A percentile compares a stretch with the other conserved stretches of the same genome.
These are phyloP conservation scores for Trichocladium uniseriatum DNA, from an alignment of 495 filamentous ascomycete genomes.

Conservation along the genomic window DNA sequence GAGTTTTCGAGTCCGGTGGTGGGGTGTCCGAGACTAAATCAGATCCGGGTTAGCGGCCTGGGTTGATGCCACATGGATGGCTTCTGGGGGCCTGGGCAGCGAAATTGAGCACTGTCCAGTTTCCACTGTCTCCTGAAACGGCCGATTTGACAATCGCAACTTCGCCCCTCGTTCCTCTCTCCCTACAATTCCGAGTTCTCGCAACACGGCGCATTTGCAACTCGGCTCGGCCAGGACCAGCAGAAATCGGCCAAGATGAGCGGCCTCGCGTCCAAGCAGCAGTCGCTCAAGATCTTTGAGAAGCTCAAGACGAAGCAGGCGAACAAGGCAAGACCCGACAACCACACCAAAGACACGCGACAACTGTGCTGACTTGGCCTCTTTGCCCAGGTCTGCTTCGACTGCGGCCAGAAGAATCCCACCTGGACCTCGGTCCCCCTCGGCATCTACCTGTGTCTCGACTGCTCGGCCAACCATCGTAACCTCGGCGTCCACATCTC, in stretches of 20 bases:
- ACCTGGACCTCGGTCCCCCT: slow-evolving; percentile 97
- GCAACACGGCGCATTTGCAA: neutral
- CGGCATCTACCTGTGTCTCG: slow-evolving; percentile 95
- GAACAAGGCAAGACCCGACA: slow-evolving; percentile 62
- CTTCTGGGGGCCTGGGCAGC: slow-evolving; percentile 15
- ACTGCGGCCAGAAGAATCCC: slow-evolving; percentile 92
- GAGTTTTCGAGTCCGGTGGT: neutral
- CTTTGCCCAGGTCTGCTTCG: slow-evolving; percentile 73
- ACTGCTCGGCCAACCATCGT: slow-evolving; percentile 88
- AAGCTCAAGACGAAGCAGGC: slow-evolving; percentile 88
- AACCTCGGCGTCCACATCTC: slow-evolving; percentile 92
- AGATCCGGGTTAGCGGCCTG: slow-evolving; percentile 13
- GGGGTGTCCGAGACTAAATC: slow-evolving; percentile 9
- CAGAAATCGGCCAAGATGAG: slow-evolving; percentile 50
- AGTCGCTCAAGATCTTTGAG: slow-evolving; percentile 96
- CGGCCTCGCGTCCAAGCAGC: slow-evolving; percentile 74
- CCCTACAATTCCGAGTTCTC: neutral
- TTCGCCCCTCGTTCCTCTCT: neutral
- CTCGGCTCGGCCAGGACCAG: neutral
- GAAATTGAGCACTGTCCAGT: slow-evolving; percentile 25
- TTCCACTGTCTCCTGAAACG: slow-evolving; percentile 22
- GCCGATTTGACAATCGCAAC: slow-evolving; percentile 11
- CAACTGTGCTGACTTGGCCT: neutral
- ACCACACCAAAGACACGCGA: neutral
- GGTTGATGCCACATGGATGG: slow-evolving; percentile 26